Conservation (phyloP, 805 yeast genomes). For the Metschnikowia vanudenii region DNA sequence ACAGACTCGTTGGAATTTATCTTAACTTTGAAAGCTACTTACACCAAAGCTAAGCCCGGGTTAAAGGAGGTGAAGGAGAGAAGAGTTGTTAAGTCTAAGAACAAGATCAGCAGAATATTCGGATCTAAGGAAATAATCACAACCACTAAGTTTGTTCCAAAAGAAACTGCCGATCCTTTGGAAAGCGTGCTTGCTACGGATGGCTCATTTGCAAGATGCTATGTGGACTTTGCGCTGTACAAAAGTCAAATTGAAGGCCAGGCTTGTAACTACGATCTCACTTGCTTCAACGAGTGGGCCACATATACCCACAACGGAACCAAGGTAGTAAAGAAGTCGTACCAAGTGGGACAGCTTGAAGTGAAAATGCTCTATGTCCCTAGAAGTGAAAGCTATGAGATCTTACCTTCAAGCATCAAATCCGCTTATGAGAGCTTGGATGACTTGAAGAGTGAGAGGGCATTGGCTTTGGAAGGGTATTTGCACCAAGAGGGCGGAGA, state of each 20-base stretch:
- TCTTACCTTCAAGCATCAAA: slow-evolving; percentile 67
- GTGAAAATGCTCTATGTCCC: slow-evolving; percentile 70
- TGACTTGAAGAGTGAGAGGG: slow-evolving; percentile 29
- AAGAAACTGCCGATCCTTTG: slow-evolving; percentile 58
- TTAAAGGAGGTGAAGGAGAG: slow-evolving; percentile 62
- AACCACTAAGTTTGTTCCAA: slow-evolving; percentile 52
- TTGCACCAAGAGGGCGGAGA: slow-evolving; percentile 93
- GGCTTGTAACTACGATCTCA: slow-evolving; percentile 50
- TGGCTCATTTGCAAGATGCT: slow-evolving; percentile 85
- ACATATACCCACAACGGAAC: slow-evolving; percentile 25
- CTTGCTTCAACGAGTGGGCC: slow-evolving; percentile 84
- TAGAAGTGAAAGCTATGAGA: slow-evolving; percentile 56
- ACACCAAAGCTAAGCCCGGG: slow-evolving; percentile 48
- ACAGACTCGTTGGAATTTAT: slow-evolving; percentile 56
- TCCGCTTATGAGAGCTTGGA: slow-evolving; percentile 39
- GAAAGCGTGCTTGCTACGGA: slow-evolving; percentile 67
- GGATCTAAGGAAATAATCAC: slow-evolving; percentile 49
- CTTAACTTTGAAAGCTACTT: slow-evolving; percentile 69
- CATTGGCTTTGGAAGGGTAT: slow-evolving; percentile 55
- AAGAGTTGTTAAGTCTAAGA: slow-evolving; percentile 45
- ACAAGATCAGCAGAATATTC: slow-evolving; percentile 46
- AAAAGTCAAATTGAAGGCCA: slow-evolving; percentile 55
- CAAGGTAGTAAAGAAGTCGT: slow-evolving; percentile 43
- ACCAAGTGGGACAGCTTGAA: slow-evolving; percentile 63
- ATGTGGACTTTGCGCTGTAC: slow-evolving; percentile 59